phyloP scores from a whole-genome alignment of 176 grass and related monocot species.

The Lolium rigidum region DNA sequence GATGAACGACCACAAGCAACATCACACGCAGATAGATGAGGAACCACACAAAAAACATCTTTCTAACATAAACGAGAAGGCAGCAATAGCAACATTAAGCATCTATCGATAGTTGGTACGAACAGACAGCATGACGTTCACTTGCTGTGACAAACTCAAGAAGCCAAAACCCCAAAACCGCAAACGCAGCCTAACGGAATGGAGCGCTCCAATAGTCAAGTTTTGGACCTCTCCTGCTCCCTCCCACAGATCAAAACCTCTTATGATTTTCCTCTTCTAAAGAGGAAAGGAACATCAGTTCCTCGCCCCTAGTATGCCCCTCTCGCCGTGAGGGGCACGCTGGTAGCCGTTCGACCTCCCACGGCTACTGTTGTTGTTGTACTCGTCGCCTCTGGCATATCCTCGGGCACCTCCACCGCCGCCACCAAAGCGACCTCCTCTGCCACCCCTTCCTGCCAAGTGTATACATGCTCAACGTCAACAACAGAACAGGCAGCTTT shows the following conservation, averaged over 20 bases:
- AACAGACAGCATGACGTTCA: too few species aligned
- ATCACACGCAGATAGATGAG: too few species aligned
- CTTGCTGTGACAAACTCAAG: too few species aligned
- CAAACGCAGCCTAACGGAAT: constrained; percentile 52
- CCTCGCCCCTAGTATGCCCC: constrained; percentile 63
- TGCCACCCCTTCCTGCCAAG: constrained; percentile 64
- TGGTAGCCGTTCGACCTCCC: constrained; percentile 58
- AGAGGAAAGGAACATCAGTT: constrained; percentile 28
- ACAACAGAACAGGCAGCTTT: neutral
- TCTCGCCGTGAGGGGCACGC: constrained; percentile 54
- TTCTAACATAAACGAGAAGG: too few species aligned
- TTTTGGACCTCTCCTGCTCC: constrained; percentile 36
- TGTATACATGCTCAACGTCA: neutral
- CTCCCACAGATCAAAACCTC: constrained; percentile 54
- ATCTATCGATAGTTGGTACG: too few species aligned
- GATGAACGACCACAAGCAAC: too few species aligned
- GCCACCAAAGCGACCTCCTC: constrained; percentile 61
- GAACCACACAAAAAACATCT: too few species aligned
- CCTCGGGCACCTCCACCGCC: constrained; percentile 55
- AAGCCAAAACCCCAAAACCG: constrained; percentile 25
- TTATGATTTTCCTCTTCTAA: neutral
- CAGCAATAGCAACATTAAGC: too few species aligned
- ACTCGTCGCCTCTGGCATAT: constrained; percentile 55
- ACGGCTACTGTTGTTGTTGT: constrained; percentile 39
- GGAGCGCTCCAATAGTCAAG: constrained; percentile 32